Evolutionary conservation across 805 yeast species (phyloP), one percentile per base, ranked within the genome.

Genomic region (Teunomyces stri): DNA sequence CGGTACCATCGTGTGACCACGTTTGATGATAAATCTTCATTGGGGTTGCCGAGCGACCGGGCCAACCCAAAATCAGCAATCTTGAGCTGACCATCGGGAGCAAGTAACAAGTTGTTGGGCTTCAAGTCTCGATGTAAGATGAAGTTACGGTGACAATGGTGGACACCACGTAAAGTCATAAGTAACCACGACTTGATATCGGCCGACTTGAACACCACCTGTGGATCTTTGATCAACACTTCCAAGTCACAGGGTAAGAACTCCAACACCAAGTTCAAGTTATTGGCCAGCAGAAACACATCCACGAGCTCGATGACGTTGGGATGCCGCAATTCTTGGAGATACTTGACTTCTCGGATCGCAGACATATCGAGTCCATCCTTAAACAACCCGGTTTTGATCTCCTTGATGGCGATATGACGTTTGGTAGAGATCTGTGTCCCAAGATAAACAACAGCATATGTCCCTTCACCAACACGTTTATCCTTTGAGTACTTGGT

Each of bases 301-400:
- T 94, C 97, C 2, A 89, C 75, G 44, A 94, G 74, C 60, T 89
- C 96, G 51, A 94, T 92, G 16, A 94, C 87, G 60, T 91, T 91
- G 16, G 70, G 75, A 62, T 88, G 78, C 42, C 78, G 77, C 46
- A 91, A 64, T 57, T 91, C 97, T 59, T 88, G 96, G 16, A 90
- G 69, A 58, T 87, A 89, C 59, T 90, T 91, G 52, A 90, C 89
- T 63, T 91, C 97, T 54, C 97, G 66, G n/a, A 90, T 80, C 33
- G 99, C 99, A 21, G 96, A 87, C 97, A 94, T 92, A 68, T 94
- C 99, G 44, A 94, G 70, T 0, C 99, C 99, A 69, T 94, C 98
- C 64, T 90, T 89, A 72, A 91, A 91, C 50, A 87, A 84, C 1
- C 96, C 95, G 0, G 96, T 86, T 60, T 94, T 94, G 75, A 94